phyloP scores from a whole-genome alignment of 257 asterid species.

The Solanum acaule region DNA sequence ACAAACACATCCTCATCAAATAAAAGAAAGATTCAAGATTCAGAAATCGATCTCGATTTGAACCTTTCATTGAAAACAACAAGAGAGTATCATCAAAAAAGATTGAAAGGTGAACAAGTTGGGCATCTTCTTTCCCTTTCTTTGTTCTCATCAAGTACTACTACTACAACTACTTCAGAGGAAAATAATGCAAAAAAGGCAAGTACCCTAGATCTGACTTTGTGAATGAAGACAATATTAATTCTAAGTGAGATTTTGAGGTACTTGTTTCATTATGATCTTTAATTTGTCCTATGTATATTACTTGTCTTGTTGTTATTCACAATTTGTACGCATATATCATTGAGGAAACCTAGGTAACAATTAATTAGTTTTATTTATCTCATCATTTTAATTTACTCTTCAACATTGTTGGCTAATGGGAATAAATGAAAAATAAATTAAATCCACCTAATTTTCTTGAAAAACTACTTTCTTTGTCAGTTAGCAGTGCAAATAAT shows the following conservation, averaged over 20 bases:
- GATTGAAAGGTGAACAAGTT: slow-evolving; percentile 13
- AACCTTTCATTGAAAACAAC: slow-evolving; percentile 43
- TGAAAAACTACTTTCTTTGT: background rate
- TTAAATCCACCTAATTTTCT: background rate
- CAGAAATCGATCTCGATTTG: slow-evolving; percentile 51
- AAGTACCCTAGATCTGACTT: slow-evolving; percentile 61
- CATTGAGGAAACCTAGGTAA: slow-evolving; percentile 1
- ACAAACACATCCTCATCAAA: background rate
- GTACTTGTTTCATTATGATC: slow-evolving; percentile 23
- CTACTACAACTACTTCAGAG: slow-evolving; percentile 13
- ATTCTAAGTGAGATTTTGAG: slow-evolving; percentile 67
- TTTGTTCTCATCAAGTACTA: slow-evolving; percentile 36
- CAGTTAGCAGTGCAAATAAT: background rate
- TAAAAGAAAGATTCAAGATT: slow-evolving; percentile 33
- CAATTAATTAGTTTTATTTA: background rate
- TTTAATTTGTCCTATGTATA: slow-evolving; percentile 13
- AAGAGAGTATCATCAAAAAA: background rate
- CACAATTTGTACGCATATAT: slow-evolving; percentile 28
- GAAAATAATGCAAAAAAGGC: slow-evolving; percentile 19
- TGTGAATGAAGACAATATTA: slow-evolving; percentile 59
- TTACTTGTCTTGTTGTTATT: slow-evolving; percentile 12
- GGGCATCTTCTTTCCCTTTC: slow-evolving; percentile 49
- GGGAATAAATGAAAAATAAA: background rate
- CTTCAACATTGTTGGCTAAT: slow-evolving; percentile 3
- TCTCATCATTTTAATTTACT: background rate